These are phyloP conservation scores for Mycena rebaudengoi DNA, from an alignment of 768 basidiomycete species.

Conservation along the genomic window DNA sequence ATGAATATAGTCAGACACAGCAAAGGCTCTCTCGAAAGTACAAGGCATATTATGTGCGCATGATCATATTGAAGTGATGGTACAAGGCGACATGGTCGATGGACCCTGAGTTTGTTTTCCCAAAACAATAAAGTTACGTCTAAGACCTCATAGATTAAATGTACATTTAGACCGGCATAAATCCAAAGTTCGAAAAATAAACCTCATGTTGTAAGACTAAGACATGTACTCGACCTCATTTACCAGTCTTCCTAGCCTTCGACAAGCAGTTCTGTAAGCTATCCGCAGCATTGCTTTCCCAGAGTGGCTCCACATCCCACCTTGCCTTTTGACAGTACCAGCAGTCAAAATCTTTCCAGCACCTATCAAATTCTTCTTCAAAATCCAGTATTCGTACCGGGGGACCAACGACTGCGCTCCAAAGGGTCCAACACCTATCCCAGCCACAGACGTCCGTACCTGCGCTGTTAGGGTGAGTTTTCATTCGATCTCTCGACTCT, in stretches of 20 bases:
- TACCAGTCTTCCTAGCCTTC: conserved; percentile 3
- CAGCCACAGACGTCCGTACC: conserved; percentile 13
- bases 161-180: too few species aligned
- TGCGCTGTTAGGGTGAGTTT: conserved; percentile 2
- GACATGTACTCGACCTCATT: conserved; percentile 14
- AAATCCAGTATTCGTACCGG: conserved; percentile 13
- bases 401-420: conserved; percentile 7
- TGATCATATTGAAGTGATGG: too few species aligned
- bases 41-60: too few species aligned
- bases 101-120: too few species aligned
- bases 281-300: conserved; percentile 6
- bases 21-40: too few species aligned
- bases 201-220: conserved; percentile 12
- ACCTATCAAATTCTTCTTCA: conserved; percentile 15
- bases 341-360: conserved; percentile 15
- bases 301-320: conserved; percentile 4
- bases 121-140: too few species aligned
- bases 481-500: conserved; percentile 15
- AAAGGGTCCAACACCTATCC: conserved; percentile 11
- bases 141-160: too few species aligned
- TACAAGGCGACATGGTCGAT: too few species aligned
- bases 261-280: conserved; percentile 13
- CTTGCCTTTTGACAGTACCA: conserved; percentile 12
- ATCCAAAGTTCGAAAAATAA: not conserved
- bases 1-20: too few species aligned